These are phyloP conservation scores for Gaeumannomyces sp. DNA, from an alignment of 2,329 filamentous ascomycete species.

Conservation along the genomic window DNA sequence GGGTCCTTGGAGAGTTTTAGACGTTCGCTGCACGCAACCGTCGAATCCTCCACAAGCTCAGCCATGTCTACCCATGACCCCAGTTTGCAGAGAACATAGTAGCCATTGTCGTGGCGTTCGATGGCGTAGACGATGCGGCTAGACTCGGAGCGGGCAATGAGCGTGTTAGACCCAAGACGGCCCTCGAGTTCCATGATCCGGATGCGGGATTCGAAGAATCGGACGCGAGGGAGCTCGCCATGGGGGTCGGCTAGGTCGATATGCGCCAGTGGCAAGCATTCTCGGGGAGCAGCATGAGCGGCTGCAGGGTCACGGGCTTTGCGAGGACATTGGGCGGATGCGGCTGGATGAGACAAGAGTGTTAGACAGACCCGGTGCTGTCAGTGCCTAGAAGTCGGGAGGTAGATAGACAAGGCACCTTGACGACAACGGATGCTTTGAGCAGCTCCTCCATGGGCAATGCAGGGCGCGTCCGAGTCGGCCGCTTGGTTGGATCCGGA, in stretches of 20 bases:
- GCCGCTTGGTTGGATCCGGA: slow-evolving; percentile 19
- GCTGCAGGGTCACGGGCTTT: slow-evolving; percentile 50
- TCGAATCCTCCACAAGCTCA: slow-evolving; percentile 44
- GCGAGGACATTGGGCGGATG: slow-evolving; percentile 47
- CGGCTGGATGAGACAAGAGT: slow-evolving; percentile 33
- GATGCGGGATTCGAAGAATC: slow-evolving; percentile 55
- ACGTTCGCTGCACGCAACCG: slow-evolving; percentile 33
- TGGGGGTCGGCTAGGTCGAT: slow-evolving; percentile 50
- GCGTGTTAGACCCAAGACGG: slow-evolving; percentile 51
- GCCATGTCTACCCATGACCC: slow-evolving; percentile 59
- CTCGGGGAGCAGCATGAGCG: slow-evolving; percentile 56
- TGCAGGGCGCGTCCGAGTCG: slow-evolving; percentile 12
- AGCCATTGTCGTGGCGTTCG: slow-evolving; percentile 55
- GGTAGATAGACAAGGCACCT: slow-evolving; percentile 30
- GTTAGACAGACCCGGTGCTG: slow-evolving; percentile 1
- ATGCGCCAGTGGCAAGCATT: slow-evolving; percentile 52
- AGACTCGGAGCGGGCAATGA: slow-evolving; percentile 55
- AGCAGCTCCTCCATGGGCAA: slow-evolving; percentile 46
- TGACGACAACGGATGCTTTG: slow-evolving; percentile 44
- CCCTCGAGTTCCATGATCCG: slow-evolving; percentile 58
- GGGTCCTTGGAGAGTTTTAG: slow-evolving; percentile 12
- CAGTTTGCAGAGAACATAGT: slow-evolving; percentile 65
- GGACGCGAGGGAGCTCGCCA: slow-evolving; percentile 44
- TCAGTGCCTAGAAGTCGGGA: slow-evolving; percentile 13
- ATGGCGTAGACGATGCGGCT: slow-evolving; percentile 52